Conservation (phyloP, 2,329 filamentous ascomycete genomes). For the Trichoderma koningii region DNA sequence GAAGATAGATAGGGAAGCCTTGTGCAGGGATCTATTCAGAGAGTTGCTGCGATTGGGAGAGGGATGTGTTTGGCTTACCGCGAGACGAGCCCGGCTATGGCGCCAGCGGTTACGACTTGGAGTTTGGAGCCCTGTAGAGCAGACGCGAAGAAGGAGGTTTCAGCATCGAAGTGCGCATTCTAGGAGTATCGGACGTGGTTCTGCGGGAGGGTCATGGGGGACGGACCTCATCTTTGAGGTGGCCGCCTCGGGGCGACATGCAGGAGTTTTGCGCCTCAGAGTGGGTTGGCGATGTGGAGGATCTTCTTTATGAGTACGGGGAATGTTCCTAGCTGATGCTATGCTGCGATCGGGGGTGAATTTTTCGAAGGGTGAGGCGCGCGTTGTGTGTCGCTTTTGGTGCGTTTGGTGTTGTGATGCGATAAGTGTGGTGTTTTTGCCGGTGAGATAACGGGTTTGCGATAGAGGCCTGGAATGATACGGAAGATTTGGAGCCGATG, state of each 20-base stretch:
- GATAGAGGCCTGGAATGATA: not conserved
- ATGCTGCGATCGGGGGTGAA: no score
- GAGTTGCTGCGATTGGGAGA: not conserved
- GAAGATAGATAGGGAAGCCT: slow-evolving; percentile 38
- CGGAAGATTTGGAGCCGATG: slow-evolving; percentile 13
- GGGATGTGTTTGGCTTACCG: slow-evolving; percentile 56
- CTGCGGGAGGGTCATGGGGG: not conserved
- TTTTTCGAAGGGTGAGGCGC: no score
- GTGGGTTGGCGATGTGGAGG: slow-evolving; percentile 7
- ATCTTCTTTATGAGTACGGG: not conserved
- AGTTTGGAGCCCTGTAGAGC: slow-evolving; percentile 53
- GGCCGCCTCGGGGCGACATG: slow-evolving; percentile 44
- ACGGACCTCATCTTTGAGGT: slow-evolving; percentile 61
- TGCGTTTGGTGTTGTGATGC: not conserved
- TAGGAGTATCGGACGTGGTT: not conserved
- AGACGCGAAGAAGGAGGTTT: not conserved
- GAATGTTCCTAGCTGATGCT: slow-evolving; percentile 30
- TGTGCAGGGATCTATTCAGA: not conserved
- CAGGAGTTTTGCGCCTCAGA: slow-evolving; percentile 30
- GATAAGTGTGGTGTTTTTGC: not conserved
- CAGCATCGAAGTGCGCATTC: not conserved
- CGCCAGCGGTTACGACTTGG: slow-evolving; percentile 59
- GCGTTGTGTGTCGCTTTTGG: not conserved
- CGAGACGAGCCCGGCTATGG: slow-evolving; percentile 79
- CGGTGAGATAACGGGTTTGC: no score